phyloP scores from a whole-genome alignment of 768 basidiomycete species.

The Rhizopogon vulgaris region DNA sequence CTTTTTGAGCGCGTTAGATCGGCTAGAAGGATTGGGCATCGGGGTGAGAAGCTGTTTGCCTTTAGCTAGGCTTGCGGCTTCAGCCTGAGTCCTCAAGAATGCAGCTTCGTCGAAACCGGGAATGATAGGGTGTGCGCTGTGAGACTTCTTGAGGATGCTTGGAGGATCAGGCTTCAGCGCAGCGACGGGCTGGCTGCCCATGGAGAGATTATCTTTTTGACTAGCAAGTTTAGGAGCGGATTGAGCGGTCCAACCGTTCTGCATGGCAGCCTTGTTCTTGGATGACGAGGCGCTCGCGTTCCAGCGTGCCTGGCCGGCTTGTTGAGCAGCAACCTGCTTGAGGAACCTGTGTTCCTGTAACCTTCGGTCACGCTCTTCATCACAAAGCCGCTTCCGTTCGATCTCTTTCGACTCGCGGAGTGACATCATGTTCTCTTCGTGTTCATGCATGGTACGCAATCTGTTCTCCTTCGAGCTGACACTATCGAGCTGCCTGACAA shows the following conservation, averaged over 20 bases:
- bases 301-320: not conserved
- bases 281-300: conserved; percentile 11
- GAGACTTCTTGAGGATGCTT: conserved; percentile 15
- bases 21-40: conserved; percentile 3
- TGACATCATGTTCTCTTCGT: conserved; percentile 26
- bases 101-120: conserved; percentile 17
- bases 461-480: conserved; percentile 24
- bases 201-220: conserved; percentile 23
- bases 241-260: conserved; percentile 10
- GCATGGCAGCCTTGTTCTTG: conserved; percentile 5
- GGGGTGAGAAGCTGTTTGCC: not conserved
- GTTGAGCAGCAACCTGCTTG: conserved; percentile 13
- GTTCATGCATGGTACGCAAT: conserved; percentile 23
- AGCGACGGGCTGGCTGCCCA: conserved; percentile 8
- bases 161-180: conserved; percentile 17
- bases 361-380: conserved; percentile 22
- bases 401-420: conserved; percentile 28
- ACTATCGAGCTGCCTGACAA: conserved; percentile 20
- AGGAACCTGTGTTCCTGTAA: conserved; percentile 10
- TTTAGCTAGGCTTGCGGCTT: not conserved
- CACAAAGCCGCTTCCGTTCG: conserved; percentile 24
- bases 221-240: conserved; percentile 7
- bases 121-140: conserved; percentile 20
- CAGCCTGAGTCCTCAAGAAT: not conserved
- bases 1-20: not conserved